phyloP scores from a whole-genome alignment of 2,329 filamentous ascomycete species.

The Colletotrichum sp. region DNA sequence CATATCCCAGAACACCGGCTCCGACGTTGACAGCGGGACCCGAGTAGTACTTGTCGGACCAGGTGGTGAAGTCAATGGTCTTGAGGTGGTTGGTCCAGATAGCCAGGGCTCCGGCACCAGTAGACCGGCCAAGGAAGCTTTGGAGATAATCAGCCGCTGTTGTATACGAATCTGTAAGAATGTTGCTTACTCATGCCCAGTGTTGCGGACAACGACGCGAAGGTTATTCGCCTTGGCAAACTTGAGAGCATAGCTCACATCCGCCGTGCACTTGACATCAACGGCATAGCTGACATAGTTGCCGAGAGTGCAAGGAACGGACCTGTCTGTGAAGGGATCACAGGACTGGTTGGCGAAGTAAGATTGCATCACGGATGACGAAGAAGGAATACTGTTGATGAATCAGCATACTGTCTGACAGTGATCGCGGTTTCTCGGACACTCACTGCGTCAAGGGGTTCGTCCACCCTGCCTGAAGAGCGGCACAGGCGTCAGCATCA shows the following conservation, averaged over 20 bases:
- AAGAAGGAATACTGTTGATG: constrained; percentile 34
- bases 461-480: constrained; percentile 39
- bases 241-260: constrained; percentile 36
- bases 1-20: constrained; percentile 56
- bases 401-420: constrained; percentile 4
- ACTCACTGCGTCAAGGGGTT: constrained; percentile 40
- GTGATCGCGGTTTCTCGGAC: background rate
- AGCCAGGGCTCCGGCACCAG: constrained; percentile 40
- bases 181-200: constrained; percentile 32
- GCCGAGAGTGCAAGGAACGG: constrained; percentile 47
- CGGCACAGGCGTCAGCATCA: constrained; percentile 46
- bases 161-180: accelerated
- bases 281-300: constrained; percentile 49
- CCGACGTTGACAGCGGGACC: constrained; percentile 59
- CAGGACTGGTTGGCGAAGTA: constrained; percentile 43
- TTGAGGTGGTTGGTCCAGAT: constrained; percentile 47
- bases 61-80: constrained; percentile 44
- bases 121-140: constrained; percentile 38
- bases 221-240: constrained; percentile 39
- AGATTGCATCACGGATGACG: constrained; percentile 46
- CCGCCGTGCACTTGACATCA: constrained; percentile 31
- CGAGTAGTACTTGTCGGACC: constrained; percentile 44
- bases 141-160: background rate
- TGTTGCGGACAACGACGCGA: constrained; percentile 40
- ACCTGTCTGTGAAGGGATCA: constrained; percentile 41